Percentiles rank a stretch among this genome's conserved stretches.
phyloP scores from a whole-genome alignment of 202 grass and related monocot genomes.

The Eragrostis tef region DNA sequence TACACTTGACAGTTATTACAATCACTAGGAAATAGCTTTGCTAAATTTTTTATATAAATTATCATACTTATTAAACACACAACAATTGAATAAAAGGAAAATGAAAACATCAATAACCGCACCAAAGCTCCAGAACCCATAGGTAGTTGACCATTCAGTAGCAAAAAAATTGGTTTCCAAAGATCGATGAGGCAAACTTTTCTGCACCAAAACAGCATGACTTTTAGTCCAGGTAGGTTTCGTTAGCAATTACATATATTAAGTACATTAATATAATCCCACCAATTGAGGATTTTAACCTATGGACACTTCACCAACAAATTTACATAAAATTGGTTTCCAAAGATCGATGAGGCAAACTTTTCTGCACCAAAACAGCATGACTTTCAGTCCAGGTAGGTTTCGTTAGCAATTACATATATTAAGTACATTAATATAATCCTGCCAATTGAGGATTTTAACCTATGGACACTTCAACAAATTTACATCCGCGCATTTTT shows the following conservation, averaged over 20 bases:
- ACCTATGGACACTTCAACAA: slow-evolving; percentile 9
- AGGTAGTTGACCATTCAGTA: neutral
- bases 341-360: neutral
- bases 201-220: slow-evolving; percentile 23
- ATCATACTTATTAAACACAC: no score
- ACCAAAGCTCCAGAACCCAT: no score
- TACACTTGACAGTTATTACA: no score
- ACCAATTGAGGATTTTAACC: slow-evolving; percentile 3
- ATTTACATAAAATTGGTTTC: slow-evolving; percentile 51
- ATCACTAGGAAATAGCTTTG: no score
- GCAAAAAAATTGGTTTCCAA: neutral
- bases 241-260: slow-evolving; percentile 33
- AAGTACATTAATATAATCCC: slow-evolving; percentile 28
- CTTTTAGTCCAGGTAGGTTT: slow-evolving; percentile 23
- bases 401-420: slow-evolving; percentile 35
- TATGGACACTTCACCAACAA: slow-evolving; percentile 14
- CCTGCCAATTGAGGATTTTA: slow-evolving; percentile 1
- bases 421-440: slow-evolving; percentile 29
- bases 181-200: neutral
- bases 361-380: slow-evolving; percentile 23
- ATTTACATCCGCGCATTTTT: slow-evolving; percentile 36
- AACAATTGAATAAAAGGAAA: no score
- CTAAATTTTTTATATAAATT: no score
- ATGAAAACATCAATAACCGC: no score
- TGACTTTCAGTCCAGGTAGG: slow-evolving; percentile 22